These are phyloP conservation scores for Fusarium sororula DNA, from an alignment of 2,329 filamentous ascomycete species.

Conservation along the genomic window DNA sequence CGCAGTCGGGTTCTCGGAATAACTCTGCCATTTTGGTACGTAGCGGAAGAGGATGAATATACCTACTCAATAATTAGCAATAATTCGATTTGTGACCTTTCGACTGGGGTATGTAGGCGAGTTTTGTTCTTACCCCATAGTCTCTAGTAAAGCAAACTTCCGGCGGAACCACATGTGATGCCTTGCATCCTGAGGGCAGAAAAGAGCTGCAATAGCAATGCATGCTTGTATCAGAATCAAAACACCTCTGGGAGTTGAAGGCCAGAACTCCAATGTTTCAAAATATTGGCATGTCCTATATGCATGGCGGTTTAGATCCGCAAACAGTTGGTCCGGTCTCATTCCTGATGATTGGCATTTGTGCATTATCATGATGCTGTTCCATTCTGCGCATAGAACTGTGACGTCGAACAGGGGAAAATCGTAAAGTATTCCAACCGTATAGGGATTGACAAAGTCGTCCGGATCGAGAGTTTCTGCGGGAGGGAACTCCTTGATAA, in stretches of 20 bases:
- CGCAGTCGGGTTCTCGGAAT: slow-evolving; percentile 76
- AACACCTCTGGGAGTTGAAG: slow-evolving; percentile 73
- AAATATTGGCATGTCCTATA: slow-evolving; percentile 80
- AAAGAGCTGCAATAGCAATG: slow-evolving; percentile 79
- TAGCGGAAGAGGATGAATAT: slow-evolving; percentile 80
- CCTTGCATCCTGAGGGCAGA: slow-evolving; percentile 77
- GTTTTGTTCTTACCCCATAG: slow-evolving; percentile 70
- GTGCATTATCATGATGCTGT: slow-evolving; percentile 83
- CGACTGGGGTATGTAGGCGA: neutral
- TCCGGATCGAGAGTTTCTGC: slow-evolving; percentile 60
- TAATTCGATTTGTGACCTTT: neutral
- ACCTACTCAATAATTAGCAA: slow-evolving; percentile 61
- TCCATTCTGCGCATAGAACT: slow-evolving; percentile 78
- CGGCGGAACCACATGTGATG: slow-evolving; percentile 82
- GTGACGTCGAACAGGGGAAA: slow-evolving; percentile 79
- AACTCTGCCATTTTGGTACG: slow-evolving; percentile 78
- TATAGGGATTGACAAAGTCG: slow-evolving; percentile 79
- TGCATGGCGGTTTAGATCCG: slow-evolving; percentile 69
- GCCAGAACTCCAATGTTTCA: slow-evolving; percentile 79
- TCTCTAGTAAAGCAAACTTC: slow-evolving; percentile 82
- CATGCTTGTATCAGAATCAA: slow-evolving; percentile 78
- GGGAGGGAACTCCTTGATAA: slow-evolving; percentile 71
- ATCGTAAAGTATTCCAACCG: slow-evolving; percentile 74
- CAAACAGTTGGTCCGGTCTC: slow-evolving; percentile 58
- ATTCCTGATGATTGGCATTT: slow-evolving; percentile 74